Evolutionary conservation across 2,329 filamentous ascomycete species (phyloP).

Genomic region (Stromatinia cepivora): DNA sequence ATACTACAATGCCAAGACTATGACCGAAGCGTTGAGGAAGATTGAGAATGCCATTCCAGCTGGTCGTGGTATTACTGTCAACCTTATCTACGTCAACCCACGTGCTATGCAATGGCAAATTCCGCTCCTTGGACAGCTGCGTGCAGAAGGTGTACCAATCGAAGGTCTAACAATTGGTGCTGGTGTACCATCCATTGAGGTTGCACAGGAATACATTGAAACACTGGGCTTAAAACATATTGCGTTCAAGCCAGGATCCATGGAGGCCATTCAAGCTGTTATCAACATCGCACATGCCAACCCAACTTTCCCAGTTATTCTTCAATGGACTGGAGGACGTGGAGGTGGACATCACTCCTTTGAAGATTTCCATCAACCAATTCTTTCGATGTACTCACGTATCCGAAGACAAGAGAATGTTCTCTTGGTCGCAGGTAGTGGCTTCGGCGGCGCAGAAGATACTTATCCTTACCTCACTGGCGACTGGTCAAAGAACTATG

Average conservation of each 20-base stretch:
- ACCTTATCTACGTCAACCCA: conserved; percentile 89
- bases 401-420: conserved; percentile 86
- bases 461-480: conserved; percentile 92
- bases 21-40: conserved; percentile 80
- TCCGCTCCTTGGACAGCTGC: conserved; percentile 74
- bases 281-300: conserved; percentile 95
- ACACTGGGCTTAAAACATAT: conserved; percentile 93
- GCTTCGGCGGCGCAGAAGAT: conserved; percentile 86
- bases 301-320: conserved; percentile 84
- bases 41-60: conserved; percentile 82
- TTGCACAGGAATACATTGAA: conserved; percentile 90
- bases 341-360: conserved; percentile 94
- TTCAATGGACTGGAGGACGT: conserved; percentile 94
- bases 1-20: conserved; percentile 78
- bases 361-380: conserved; percentile 92
- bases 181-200: conserved; percentile 89
- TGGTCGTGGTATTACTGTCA: conserved; percentile 84
- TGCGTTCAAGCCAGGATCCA: conserved; percentile 88
- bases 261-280: conserved; percentile 83
- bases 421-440: conserved; percentile 84
- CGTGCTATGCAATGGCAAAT: conserved; percentile 92
- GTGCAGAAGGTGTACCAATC: conserved; percentile 83
- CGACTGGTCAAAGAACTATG: conserved; percentile 81
- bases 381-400: conserved; percentile 86
- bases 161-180: conserved; percentile 91